Percentiles rank a stretch among this genome's conserved stretches.
These are phyloP conservation scores for Avena sativa DNA, from an alignment of 176 grass and related monocot species.

Conservation along the genomic window DNA sequence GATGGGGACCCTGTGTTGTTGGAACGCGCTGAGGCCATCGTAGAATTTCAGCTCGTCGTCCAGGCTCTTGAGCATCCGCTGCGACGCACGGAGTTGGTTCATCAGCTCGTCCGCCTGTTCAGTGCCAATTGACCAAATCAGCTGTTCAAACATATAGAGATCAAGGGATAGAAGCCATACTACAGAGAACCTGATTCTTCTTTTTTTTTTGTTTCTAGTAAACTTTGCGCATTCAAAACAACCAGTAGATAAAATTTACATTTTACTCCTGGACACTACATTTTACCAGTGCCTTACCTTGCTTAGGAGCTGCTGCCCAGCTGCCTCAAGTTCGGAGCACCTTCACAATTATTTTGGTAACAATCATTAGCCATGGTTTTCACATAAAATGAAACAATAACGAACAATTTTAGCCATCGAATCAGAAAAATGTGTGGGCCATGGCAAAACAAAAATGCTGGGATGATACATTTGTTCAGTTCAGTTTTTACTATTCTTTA, in stretches of 20 bases:
- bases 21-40: not conserved
- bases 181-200: not conserved
- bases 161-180: not conserved
- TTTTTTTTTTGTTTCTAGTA: too few species aligned
- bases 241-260: not conserved
- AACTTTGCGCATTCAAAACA: not conserved
- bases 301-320: not conserved
- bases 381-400: not conserved
- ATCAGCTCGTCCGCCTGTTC: slow-evolving; percentile 24
- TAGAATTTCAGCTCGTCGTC: slow-evolving; percentile 1
- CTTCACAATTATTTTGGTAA: slow-evolving; percentile 30
- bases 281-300: slow-evolving; percentile 40
- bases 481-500: not conserved
- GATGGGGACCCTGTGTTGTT: too few species aligned
- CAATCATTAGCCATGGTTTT: slow-evolving; percentile 19
- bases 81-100: slow-evolving; percentile 5
- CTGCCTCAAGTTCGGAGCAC: slow-evolving; percentile 39
- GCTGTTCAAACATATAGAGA: not conserved
- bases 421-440: not conserved
- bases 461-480: not conserved
- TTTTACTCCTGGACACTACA: not conserved
- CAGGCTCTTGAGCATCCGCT: not conserved
- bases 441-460: not conserved
- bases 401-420: not conserved
- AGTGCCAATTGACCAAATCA: not conserved